These are phyloP conservation scores for Colletotrichum tropicale DNA, from an alignment of 2,329 filamentous ascomycete species.

Conservation along the genomic window DNA sequence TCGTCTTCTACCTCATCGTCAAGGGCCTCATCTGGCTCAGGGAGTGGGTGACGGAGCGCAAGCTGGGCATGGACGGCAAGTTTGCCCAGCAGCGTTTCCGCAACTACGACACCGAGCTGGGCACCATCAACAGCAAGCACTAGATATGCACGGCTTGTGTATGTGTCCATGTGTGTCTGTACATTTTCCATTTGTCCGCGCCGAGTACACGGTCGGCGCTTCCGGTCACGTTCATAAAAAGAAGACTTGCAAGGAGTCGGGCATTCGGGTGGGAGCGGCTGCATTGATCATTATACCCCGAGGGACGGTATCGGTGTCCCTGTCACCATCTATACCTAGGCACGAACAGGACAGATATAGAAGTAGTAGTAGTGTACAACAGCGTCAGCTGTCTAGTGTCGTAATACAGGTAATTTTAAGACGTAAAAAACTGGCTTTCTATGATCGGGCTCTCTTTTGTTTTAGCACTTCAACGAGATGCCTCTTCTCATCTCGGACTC, in stretches of 20 bases:
- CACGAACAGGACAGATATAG: not conserved
- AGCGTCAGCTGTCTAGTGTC: not conserved
- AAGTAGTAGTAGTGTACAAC: not conserved
- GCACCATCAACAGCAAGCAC: conserved; percentile 17
- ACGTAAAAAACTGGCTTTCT: not conserved
- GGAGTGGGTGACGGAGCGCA: conserved; percentile 51
- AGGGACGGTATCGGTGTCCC: not conserved
- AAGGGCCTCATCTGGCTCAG: conserved; percentile 57
- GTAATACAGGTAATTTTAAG: not conserved
- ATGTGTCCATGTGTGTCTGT: not conserved
- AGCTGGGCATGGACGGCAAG: conserved; percentile 47
- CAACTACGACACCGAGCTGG: conserved; percentile 24
- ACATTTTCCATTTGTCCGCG: not conserved
- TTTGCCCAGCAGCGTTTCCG: conserved; percentile 32
- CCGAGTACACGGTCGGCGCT: not conserved
- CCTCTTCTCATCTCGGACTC: conserved; percentile 84
- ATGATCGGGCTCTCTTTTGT: not conserved
- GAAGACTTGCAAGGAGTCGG: not conserved
- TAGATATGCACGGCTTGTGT: not conserved
- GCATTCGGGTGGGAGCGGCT: not conserved
- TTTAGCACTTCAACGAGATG: conserved; percentile 82
- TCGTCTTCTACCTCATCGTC: conserved; percentile 58
- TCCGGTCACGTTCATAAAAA: not conserved
- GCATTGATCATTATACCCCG: conserved; percentile 5
- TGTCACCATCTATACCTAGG: not conserved